Evolutionary conservation across 1,284 basidiomycete genomes (phyloP).

Genomic region (Puccinia horiana): DNA sequence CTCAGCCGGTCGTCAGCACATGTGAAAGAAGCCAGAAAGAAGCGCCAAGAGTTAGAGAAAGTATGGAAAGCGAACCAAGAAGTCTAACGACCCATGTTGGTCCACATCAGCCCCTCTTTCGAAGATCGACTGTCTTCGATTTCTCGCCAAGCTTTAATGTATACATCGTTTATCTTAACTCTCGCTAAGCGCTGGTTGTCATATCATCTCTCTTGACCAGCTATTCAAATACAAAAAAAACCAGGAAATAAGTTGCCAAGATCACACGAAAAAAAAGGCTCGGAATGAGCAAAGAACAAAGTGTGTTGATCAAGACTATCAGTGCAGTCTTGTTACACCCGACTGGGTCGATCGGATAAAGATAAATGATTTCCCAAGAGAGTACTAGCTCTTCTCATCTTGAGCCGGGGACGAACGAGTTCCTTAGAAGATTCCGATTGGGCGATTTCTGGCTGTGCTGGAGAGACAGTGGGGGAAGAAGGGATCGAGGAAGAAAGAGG

Average conservation of each 20-base stretch:
- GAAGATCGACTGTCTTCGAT: too few relatives aligned
- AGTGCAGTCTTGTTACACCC: neutral
- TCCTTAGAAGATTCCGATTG: neutral
- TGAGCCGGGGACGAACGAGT: neutral
- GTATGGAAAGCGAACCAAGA: conserved; percentile 1
- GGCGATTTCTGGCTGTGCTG: neutral
- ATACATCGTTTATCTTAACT: too few relatives aligned
- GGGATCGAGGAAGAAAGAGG: neutral
- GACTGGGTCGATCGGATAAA: neutral
- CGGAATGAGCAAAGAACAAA: neutral
- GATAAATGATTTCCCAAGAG: conserved; percentile 9
- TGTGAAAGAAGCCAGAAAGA: conserved; percentile 16
- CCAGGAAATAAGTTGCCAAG: too few relatives aligned
- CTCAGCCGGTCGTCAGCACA: conserved; percentile 25
- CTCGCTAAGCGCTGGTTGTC: neutral
- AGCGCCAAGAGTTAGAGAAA: conserved; percentile 24
- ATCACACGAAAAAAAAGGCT: too few relatives aligned
- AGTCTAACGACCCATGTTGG: too few relatives aligned
- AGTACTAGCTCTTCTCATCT: conserved; percentile 25
- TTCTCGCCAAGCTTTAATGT: too few relatives aligned
- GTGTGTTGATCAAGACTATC: neutral
- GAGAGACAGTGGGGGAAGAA: neutral
- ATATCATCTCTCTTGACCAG: too few relatives aligned
- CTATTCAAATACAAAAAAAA: too few relatives aligned
- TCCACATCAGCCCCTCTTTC: too few relatives aligned